These are phyloP conservation scores for Claviceps africana DNA, from an alignment of 2,329 filamentous ascomycete genomes.

Conservation along the genomic window DNA sequence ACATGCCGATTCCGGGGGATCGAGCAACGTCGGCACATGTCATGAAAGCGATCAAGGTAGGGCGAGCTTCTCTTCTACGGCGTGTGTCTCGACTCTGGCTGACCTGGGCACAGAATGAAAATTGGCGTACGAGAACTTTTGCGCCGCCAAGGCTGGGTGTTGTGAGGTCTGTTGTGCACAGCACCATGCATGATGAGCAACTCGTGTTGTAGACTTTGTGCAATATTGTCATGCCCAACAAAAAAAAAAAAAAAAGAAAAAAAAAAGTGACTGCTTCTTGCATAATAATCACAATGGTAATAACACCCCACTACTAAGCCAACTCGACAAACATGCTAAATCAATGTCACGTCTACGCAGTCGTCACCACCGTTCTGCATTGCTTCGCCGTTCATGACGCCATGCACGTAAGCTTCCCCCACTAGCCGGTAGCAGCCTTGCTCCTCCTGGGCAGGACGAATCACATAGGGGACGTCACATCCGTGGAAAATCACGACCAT, in stretches of 20 bases:
- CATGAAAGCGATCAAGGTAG: not conserved
- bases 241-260: too few relatives aligned
- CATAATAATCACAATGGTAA: too few relatives aligned
- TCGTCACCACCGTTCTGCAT: not conserved
- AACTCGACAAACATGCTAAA: not conserved
- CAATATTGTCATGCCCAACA: not conserved
- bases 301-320: too few relatives aligned
- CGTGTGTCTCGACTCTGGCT: not conserved
- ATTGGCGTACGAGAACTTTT: not conserved
- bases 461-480: constrained; percentile 6
- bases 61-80: not conserved
- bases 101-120: not conserved
- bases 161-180: not conserved
- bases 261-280: too few relatives aligned
- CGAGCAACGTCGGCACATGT: constrained; percentile 7
- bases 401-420: constrained; percentile 8
- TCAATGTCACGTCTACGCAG: constrained; percentile 1
- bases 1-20: constrained; percentile 3
- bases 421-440: constrained; percentile 4
- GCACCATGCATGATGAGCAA: not conserved
- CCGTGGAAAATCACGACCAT: constrained; percentile 6
- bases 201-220: not conserved
- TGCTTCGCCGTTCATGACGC: constrained; percentile 8
- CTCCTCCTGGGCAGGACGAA: constrained; percentile 1
- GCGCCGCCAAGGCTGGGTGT: not conserved